Evolutionary conservation across 805 yeast species (phyloP).

Genomic region (Crinitomyces ghanaensis): DNA sequence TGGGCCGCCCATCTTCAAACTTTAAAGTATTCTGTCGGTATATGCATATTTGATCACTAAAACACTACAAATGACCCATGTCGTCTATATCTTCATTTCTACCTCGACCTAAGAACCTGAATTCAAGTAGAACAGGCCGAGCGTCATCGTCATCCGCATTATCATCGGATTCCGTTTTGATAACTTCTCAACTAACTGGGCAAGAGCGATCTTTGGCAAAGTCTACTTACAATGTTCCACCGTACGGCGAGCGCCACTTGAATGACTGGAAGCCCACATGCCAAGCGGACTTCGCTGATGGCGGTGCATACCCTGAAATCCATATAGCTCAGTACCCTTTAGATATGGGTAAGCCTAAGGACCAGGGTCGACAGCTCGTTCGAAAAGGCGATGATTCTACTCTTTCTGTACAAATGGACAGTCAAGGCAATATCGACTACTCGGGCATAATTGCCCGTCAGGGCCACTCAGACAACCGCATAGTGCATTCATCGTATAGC

Average conservation of each 20-base stretch:
- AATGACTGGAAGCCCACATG: conserved; percentile 20
- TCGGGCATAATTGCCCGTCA: conserved; percentile 22
- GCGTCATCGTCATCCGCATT: background rate
- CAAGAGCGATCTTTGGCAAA: background rate
- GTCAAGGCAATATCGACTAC: conserved; percentile 24
- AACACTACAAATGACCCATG: background rate
- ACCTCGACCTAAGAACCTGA: background rate
- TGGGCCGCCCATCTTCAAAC: too few species aligned
- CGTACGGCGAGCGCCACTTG: conserved; percentile 19
- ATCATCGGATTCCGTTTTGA: background rate
- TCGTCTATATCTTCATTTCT: background rate
- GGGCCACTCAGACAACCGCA: conserved; percentile 22
- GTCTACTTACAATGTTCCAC: conserved; percentile 6
- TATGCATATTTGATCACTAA: too few species aligned
- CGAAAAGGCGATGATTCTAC: conserved; percentile 15
- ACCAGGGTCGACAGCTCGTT: conserved; percentile 2
- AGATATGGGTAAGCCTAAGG: conserved; percentile 20
- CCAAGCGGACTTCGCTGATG: conserved; percentile 23
- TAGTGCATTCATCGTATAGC: conserved; percentile 37
- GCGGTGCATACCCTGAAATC: conserved; percentile 27
- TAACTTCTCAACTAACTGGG: background rate
- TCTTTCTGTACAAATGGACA: conserved; percentile 20
- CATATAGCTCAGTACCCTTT: conserved; percentile 25
- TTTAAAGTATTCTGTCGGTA: too few species aligned
- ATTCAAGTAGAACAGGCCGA: too few species aligned